Percentiles rank a stretch among this genome's conserved stretches.
These are phyloP conservation scores for Cytospora leucostoma DNA, from an alignment of 2,329 filamentous ascomycete genomes.

Conservation along the genomic window DNA sequence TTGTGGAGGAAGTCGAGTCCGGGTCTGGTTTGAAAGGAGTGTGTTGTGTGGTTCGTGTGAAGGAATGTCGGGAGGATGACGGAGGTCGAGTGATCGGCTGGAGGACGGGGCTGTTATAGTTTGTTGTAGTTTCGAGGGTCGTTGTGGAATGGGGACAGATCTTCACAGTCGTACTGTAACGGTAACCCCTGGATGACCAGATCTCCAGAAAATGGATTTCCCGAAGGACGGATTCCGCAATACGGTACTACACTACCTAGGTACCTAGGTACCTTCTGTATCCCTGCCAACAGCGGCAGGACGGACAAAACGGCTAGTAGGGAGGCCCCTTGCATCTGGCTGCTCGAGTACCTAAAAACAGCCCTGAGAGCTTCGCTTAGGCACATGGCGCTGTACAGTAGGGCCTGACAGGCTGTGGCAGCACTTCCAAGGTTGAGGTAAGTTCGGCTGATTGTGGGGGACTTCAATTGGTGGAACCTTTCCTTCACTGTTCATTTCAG, in stretches of 20 bases:
- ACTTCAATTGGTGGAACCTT: slow-evolving; percentile 11
- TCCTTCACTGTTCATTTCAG: not conserved
- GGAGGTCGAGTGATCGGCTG: slow-evolving; percentile 5
- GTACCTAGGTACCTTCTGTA: slow-evolving; percentile 10
- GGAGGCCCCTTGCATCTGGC: not conserved
- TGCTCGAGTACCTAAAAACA: too few relatives aligned
- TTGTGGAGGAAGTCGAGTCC: slow-evolving; percentile 1
- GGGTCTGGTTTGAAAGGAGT: not conserved
- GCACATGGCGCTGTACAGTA: too few relatives aligned
- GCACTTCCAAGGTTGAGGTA: too few relatives aligned
- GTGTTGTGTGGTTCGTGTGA: not conserved
- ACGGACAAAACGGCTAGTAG: not conserved
- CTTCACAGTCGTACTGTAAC: not conserved
- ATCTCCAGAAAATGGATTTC: slow-evolving; percentile 14
- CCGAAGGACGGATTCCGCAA: slow-evolving; percentile 22
- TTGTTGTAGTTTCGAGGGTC: not conserved
- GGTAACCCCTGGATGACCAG: slow-evolving; percentile 21
- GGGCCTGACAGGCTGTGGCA: too few relatives aligned
- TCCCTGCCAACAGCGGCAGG: slow-evolving; percentile 3
- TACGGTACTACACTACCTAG: not conserved
- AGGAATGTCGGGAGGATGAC: not conserved
- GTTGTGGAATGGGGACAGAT: slow-evolving; percentile 23
- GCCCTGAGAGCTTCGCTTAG: too few relatives aligned
- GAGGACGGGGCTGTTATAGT: slow-evolving; percentile 5
- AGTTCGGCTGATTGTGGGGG: slow-evolving; percentile 19